phyloP scores from a whole-genome alignment of 371 early-diverging fungal species.

The Mortierella sp. region DNA sequence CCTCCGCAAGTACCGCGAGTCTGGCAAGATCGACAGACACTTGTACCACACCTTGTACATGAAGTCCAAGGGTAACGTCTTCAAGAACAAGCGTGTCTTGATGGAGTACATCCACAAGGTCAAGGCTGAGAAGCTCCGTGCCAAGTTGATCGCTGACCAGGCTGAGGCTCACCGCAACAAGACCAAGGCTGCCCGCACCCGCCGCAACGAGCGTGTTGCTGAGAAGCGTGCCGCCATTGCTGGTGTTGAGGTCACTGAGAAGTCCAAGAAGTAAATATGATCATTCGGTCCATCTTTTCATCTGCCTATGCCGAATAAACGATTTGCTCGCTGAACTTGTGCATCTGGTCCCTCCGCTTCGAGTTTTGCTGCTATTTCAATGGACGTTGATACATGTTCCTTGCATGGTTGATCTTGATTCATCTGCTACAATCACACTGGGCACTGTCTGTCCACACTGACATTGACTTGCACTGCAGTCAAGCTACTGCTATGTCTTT shows the following conservation, averaged over 20 bases:
- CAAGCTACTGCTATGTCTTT: too few species aligned
- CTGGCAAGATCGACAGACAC: conserved; percentile 98
- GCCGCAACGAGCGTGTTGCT: conserved; percentile 87
- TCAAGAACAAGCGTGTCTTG: conserved; percentile 99
- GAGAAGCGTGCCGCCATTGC: conserved; percentile 88
- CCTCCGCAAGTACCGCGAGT: conserved; percentile 97
- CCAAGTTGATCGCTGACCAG: conserved; percentile 96
- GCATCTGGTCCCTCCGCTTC: neutral
- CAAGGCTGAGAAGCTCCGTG: conserved; percentile 98
- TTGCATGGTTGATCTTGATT: conserved; percentile 14
- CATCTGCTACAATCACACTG: too few species aligned
- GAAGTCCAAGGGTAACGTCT: conserved; percentile 99
- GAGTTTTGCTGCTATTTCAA: too few species aligned
- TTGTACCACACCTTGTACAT: conserved; percentile 98
- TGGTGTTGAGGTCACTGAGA: conserved; percentile 56
- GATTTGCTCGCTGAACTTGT: conserved; percentile 38
- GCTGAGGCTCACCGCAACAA: conserved; percentile 98
- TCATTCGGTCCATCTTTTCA: conserved; percentile 1
- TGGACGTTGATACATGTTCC: too few species aligned
- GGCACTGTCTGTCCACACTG: too few species aligned
- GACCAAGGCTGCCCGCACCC: conserved; percentile 96
- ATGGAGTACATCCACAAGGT: conserved; percentile 99
- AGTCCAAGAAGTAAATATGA: conserved; percentile 53
- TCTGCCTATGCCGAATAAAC: conserved; percentile 18
- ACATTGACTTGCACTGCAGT: too few species aligned